Base-by-base conservation (phyloP, 1,284 basidiomycete species). In the Melampsora larici-populina region DNA sequence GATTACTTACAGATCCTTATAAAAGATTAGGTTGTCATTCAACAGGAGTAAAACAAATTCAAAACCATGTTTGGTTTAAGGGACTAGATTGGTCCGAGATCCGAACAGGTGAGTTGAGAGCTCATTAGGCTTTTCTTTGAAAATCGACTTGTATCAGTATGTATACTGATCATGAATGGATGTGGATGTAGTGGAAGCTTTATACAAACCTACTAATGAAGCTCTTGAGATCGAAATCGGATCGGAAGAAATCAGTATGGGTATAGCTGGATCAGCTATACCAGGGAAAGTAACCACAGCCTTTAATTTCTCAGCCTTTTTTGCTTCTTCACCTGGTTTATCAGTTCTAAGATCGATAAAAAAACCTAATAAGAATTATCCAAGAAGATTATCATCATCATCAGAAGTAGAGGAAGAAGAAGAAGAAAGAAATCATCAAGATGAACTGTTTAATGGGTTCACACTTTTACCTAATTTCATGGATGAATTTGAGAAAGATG, bases 271-370 rank as follows among this genome's bases (percentile, higher is more conserved):
- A 4, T 36, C 36, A 36, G 36, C 36, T 9, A 9, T 36, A 36
- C 36, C 36, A 36, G 36, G 36, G 9, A 18, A 69, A 17, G 69
- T 33, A 7, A 31, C 17, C 1, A 24, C 8, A 26, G 24, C 31
- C 15, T 72, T 72, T 43, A 21, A 72, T 64, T 72, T 72, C n/a
- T 72, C 70, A 18, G 58, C n/a, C 0, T 72, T 72, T 26, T 72
- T 72, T 43, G 40, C 40, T 40, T 72, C 70, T 18, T 72, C 70
- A 46, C 70, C 70, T 40, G 70, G 70, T 31, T 63, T 64, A 8
- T 72, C 70, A 7, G 40, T 63, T 48, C 36, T 64, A 4, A 26
- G 29, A 70, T 36, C 51, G 2, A 6, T 5, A n/a, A 24, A 11
- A 36, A 9, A 17, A 43, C 66, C n/a, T 17, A 26, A 40, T 26